Base-by-base conservation (phyloP, 495 filamentous ascomycete genomes). In the Halenospora varia region DNA sequence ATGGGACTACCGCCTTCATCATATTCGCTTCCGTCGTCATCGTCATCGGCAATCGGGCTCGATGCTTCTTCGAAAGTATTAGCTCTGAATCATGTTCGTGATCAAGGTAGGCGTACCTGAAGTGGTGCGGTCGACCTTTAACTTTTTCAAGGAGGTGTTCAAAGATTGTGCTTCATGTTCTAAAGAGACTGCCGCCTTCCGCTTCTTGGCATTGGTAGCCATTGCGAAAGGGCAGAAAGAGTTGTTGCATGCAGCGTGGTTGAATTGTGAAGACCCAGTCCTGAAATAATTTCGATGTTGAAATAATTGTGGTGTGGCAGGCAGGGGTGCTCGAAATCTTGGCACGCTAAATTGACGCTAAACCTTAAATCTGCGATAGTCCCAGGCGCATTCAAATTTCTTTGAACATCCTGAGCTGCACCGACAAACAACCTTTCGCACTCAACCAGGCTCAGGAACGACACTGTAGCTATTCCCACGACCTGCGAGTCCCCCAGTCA, bases 401-500 rank as follows among this genome's bases (percentile, higher is more conserved):
- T 59, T 54, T 53, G 40, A 46, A 47, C 49, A 8, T 24, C 10
- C 39, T 48, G 25, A 40, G 48, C 40, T 23, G 20, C 29, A 39
- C 45, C n/a, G 20, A 24, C 45, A 24, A 6, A 10, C 2, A 10
- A 53, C 50, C 3, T 18, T 18, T 10, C 25, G 13, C 25, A 3
- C 13, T 9, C 8, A 10, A 35, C 50, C 50, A 52, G 3, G 29
- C 15, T 52, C 18, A 13, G 1, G 9, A 52, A 39, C 35, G 13
- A 55, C 52, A 50, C 39, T 17, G 52, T 25, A 11, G 22, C 20
- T 46, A 26, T 49, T 46, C 19, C 45, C 17, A 19, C 18, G n/a
- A 15, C 25, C 25, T 45, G 42, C 59, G 59, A 46, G 26, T 23
- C 23, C 1, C n/a, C 41, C 55, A 45, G 56, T 26, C 72, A 82